Percentiles rank a stretch among this genome's conserved stretches.
phyloP scores from a whole-genome alignment of 148 eudicot species.

The Rhododendron simsii region DNA sequence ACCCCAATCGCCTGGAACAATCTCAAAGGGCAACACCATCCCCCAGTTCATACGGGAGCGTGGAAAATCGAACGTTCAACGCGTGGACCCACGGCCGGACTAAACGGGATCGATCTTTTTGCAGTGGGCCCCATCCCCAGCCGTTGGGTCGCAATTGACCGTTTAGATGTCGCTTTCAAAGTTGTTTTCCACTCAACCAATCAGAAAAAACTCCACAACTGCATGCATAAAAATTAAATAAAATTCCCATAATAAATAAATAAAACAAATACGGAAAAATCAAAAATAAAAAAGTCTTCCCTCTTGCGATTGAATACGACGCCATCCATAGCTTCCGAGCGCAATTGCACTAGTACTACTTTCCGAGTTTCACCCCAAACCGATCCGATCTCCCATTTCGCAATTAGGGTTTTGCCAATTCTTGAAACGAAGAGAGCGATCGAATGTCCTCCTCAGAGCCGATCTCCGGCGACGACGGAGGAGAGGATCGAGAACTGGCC shows the following conservation, averaged over 20 bases:
- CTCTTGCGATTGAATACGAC: background rate
- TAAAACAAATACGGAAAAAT: background rate
- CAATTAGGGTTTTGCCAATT: background rate
- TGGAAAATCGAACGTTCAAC: no score
- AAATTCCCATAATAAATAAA: background rate
- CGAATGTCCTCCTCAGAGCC: constrained; percentile 22
- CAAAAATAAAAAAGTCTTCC: background rate
- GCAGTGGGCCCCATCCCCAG: no score
- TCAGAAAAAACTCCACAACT: no score
- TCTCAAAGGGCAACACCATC: no score
- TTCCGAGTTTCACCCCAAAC: background rate
- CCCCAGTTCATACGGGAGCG: no score
- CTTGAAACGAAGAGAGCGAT: background rate
- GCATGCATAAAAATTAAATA: background rate
- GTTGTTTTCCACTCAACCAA: background rate
- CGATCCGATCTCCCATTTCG: background rate
- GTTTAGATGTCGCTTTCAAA: background rate
- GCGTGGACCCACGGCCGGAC: no score
- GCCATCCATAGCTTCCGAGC: background rate
- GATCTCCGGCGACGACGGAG: constrained; percentile 9
- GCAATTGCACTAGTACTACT: background rate
- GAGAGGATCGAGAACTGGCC: constrained; percentile 2
- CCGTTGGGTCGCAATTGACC: background rate
- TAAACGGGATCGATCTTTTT: no score
- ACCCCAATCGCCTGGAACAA: no score